A percentile compares a stretch with the other conserved stretches of the same genome.
Conservation (phyloP, 306 rosid genomes). For the Prunus mume region DNA sequence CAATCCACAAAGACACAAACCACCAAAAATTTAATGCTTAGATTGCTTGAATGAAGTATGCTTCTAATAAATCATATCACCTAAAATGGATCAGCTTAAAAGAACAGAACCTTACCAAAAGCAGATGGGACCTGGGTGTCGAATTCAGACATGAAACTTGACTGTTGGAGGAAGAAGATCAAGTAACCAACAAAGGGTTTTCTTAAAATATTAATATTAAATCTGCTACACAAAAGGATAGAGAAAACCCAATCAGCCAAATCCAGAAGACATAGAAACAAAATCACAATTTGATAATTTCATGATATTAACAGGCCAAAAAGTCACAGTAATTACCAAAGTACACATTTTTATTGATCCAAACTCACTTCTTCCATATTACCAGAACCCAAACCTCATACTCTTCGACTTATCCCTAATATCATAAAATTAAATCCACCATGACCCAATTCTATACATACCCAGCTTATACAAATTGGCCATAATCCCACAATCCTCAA, state of each 20-base stretch:
- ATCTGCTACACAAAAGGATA: conserved; percentile 5
- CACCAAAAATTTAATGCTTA: neutral
- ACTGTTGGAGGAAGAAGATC: conserved; percentile 29
- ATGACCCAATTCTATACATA: neutral
- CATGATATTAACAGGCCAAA: neutral
- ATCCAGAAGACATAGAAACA: neutral
- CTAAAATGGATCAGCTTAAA: neutral
- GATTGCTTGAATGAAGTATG: neutral
- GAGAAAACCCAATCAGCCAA: neutral
- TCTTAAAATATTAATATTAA: conserved; percentile 2
- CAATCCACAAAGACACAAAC: neutral
- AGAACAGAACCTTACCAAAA: conserved; percentile 30
- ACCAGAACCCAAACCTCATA: too few relatives aligned
- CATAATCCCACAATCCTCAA: neutral
- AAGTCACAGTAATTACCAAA: neutral
- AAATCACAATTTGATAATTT: neutral
- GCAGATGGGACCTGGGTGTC: conserved; percentile 43
- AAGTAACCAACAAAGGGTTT: conserved; percentile 25
- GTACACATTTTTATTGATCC: neutral
- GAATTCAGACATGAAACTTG: conserved; percentile 56
- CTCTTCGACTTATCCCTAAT: neutral
- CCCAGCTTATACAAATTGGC: neutral
- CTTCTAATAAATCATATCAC: neutral
- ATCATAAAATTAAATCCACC: neutral
- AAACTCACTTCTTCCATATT: neutral